Evolutionary conservation across 352 stramenopile genomes (phyloP).

Genomic region (Elongisporangium anandrum): DNA sequence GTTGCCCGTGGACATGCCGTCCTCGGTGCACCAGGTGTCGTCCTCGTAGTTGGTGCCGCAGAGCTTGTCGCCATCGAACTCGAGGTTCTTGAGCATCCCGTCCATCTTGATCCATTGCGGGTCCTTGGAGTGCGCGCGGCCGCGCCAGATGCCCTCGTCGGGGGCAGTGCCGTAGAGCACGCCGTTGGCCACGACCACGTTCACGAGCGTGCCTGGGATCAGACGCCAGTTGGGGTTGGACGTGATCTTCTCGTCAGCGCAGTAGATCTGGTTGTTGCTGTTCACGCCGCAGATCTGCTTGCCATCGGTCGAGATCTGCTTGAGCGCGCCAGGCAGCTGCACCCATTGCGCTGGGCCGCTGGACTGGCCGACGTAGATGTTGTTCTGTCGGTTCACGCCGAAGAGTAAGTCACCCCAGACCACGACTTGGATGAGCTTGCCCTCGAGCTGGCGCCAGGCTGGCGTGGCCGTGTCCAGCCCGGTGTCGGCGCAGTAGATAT

Average conservation of each 20-base stretch:
- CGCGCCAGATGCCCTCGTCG: conserved; percentile 3
- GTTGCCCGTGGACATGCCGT: not conserved
- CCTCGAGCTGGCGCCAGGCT: conserved; percentile 15
- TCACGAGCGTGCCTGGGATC: conserved; percentile 7
- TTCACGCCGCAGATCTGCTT: conserved; percentile 18
- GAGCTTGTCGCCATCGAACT: conserved; percentile 11
- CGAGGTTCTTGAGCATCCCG: conserved; percentile 7
- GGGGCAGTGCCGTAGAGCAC: conserved; percentile 3
- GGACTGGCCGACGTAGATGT: conserved; percentile 7
- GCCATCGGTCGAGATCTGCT: conserved; percentile 19
- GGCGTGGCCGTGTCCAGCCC: conserved; percentile 3
- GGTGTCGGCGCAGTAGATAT: conserved; percentile 12
- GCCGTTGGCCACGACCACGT: conserved; percentile 13
- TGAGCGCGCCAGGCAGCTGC: conserved; percentile 7
- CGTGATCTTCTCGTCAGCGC: conserved; percentile 11
- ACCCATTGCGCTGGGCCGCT: conserved; percentile 6
- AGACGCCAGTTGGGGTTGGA: conserved; percentile 8
- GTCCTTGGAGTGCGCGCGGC: conserved; percentile 2
- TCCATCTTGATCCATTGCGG: conserved; percentile 7
- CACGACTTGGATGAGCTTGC: conserved; percentile 17
- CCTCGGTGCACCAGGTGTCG: conserved; percentile 10
- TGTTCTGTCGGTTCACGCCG: conserved; percentile 9
- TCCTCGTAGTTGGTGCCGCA: conserved; percentile 11
- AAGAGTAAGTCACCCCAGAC: conserved; percentile 24
- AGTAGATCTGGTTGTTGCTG: conserved; percentile 1